These are phyloP conservation scores for Parasarocladium wereldwijsianum DNA, from an alignment of 2,329 filamentous ascomycete species.

Conservation along the genomic window DNA sequence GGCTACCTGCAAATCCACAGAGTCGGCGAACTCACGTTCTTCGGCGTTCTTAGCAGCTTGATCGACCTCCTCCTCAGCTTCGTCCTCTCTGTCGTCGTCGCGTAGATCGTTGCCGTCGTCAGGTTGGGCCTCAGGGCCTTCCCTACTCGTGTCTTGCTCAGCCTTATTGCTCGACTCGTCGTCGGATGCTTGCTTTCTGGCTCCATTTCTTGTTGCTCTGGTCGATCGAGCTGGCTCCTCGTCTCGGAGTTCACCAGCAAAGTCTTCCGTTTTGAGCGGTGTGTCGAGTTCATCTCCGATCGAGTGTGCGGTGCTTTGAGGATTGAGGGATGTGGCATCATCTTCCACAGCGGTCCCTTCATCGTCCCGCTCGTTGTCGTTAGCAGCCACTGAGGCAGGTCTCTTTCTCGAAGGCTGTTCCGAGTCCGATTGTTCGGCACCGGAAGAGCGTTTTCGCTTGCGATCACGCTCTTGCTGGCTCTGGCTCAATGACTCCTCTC, in stretches of 20 bases:
- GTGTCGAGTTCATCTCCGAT: slow-evolving; percentile 8
- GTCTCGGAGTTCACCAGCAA: slow-evolving; percentile 16
- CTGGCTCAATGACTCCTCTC: no score
- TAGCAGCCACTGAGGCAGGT: slow-evolving; percentile 28
- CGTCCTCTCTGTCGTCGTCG: slow-evolving; percentile 40
- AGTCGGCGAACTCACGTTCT: slow-evolving; percentile 34
- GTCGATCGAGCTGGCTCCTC: slow-evolving; percentile 18
- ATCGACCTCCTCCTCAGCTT: slow-evolving; percentile 45
- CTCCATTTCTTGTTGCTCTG: slow-evolving; percentile 26
- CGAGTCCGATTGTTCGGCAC: slow-evolving; percentile 26
- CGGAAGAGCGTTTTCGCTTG: slow-evolving; percentile 36
- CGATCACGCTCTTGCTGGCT: slow-evolving; percentile 16
- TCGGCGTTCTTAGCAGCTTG: slow-evolving; percentile 46
- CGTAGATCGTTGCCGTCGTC: slow-evolving; percentile 28
- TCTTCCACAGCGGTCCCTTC: slow-evolving; percentile 25
- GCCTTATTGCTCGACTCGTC: slow-evolving; percentile 11
- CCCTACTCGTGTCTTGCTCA: slow-evolving; percentile 17
- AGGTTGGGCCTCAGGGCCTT: slow-evolving; percentile 16
- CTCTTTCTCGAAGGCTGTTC: slow-evolving; percentile 39
- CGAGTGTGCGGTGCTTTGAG: background rate
- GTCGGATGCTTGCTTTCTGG: slow-evolving; percentile 20
- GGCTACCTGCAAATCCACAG: slow-evolving; percentile 1
- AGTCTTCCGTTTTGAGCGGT: slow-evolving; percentile 13
- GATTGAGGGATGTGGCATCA: slow-evolving; percentile 5
- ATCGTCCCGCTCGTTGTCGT: slow-evolving; percentile 18